Base-by-base conservation (phyloP, 345 rosid species). In the Eucalyptus cloeziana region DNA sequence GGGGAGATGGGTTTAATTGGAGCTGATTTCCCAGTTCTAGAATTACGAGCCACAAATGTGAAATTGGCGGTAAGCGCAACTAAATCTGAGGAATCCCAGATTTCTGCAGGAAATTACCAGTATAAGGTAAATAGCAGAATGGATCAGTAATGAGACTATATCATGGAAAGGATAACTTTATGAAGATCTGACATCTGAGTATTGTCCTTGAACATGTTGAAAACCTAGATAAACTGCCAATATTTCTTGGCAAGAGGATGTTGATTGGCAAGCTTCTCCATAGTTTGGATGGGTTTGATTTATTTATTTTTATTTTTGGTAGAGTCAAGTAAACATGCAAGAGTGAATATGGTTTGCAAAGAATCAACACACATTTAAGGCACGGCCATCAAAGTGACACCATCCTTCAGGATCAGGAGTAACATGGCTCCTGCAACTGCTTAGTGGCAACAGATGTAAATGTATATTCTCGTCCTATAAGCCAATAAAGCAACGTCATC, bases 31-130 rank as follows among this genome's bases (percentile, higher is more conserved):
- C 54, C 54, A 51, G 21, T 51, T 51, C 19, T 51, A 51, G 54
- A 16, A 51, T 16, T 8, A 51, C 8, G 0, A 16, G 21, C 54
- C 54, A 51, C 54, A 51, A 51, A 51, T 51, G 54, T 51, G 22
- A 96, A 97, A 91, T 95, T 95, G 85, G 96, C 97, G 25, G 91
- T 92, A 86, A 96, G 95, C 87, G 95, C 96, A 85, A 94, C 89
- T 10, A 94, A 92, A 67, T 95, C 96, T 7, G 92, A 91, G 76
- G 91, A 33, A 58, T 92, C 6, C 51, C 88, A 50, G 44, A 91
- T 49, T 83, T 91, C 96, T 95, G 93, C 91, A 92, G 88, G 7
- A 33, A 56, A 56, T 56, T 56, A 24, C 30, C 85, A 79, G 13
- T 22, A 0, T 81, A 43, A 1, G 4, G n/a, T 13, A 10, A 44